Base-by-base conservation (phyloP, 129 eudicot genomes). In the Lonicera japonica region DNA sequence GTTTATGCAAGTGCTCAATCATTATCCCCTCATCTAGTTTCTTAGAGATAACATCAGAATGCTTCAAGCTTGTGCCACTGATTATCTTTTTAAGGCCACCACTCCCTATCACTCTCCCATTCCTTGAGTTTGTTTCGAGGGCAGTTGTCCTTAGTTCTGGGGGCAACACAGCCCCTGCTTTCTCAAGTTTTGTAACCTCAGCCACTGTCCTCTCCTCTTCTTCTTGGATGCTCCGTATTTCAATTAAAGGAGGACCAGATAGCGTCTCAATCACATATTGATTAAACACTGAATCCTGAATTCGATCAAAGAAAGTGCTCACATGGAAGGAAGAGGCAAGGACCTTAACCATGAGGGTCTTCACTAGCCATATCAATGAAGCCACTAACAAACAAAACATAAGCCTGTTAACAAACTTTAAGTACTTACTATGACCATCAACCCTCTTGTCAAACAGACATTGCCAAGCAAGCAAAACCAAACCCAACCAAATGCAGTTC, bases 271-370 rank as follows among this genome's bases (percentile, higher is more conserved):
- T 90, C 63, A 90, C 87, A 54, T 83, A 86, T 56, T 90, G 97
- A 58, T 90, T 86, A 56, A 86, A 90, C 60, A 90, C 51, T 0
- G 97, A 85, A 16, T 90, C 97, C 46, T 90, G 97, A 58, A 90
- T 83, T 16, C 97, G 75, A 54, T 90, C 97, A 63, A 90, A 89
- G 72, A 86, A 90, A 38, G 92, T 86, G 63, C 85, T 90, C 25
- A 90, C 97, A 19, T 90, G 95, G 72, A 90, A 90, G 0, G 89
- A 86, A 21, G 97, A 90, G 0, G 97, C 97, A 1, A 83, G 82
- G 12, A 90, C 97, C 69, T 90, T 90, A 54, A 90, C 95, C 70
- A 86, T 67, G 1, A 90, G 78, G 4, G 97, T 90, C 67, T 90
- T 90, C 0, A 83, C 77, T 24, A 90, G 66, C 95, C 95, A 86